These are phyloP conservation scores for Torulaspora globosa DNA, from an alignment of 1,139 yeast species.

Conservation along the genomic window DNA sequence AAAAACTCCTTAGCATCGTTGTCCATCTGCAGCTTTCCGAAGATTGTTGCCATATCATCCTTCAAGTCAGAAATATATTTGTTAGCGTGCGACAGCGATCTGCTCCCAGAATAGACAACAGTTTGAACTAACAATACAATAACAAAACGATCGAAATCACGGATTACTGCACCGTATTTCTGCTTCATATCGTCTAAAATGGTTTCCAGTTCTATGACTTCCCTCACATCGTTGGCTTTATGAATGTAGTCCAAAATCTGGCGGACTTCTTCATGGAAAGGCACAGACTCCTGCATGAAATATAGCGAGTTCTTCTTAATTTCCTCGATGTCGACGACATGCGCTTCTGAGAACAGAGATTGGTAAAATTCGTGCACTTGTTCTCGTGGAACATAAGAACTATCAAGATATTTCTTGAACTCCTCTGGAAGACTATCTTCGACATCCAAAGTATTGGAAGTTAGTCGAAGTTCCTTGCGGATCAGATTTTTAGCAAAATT, in stretches of 20 bases:
- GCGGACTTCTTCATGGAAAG: constrained; percentile 36
- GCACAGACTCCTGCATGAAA: constrained; percentile 36
- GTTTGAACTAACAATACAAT: constrained; percentile 65
- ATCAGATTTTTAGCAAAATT: constrained; percentile 75
- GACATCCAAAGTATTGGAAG: constrained; percentile 65
- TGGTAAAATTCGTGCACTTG: constrained; percentile 39
- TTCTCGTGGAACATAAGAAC: constrained; percentile 42
- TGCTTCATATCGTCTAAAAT: constrained; percentile 39
- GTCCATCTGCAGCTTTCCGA: constrained; percentile 40
- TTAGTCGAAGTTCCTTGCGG: constrained; percentile 74
- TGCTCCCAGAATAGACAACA: constrained; percentile 76
- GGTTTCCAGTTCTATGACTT: constrained; percentile 34
- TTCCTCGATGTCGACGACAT: constrained; percentile 29
- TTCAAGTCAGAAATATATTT: constrained; percentile 59
- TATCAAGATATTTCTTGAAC: constrained; percentile 59
- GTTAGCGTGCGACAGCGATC: constrained; percentile 84
- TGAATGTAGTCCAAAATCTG: constrained; percentile 38
- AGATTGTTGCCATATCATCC: constrained; percentile 48
- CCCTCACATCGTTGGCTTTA: constrained; percentile 35
- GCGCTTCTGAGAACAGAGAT: constrained; percentile 30
- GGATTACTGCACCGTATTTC: constrained; percentile 28
- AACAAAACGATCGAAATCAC: constrained; percentile 46
- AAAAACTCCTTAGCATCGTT: constrained; percentile 37
- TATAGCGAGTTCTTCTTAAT: constrained; percentile 33
- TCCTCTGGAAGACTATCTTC: constrained; percentile 73